Evolutionary conservation across 2,329 filamentous ascomycete species (phyloP).

Genomic region (Parafenestella ontariensis): DNA sequence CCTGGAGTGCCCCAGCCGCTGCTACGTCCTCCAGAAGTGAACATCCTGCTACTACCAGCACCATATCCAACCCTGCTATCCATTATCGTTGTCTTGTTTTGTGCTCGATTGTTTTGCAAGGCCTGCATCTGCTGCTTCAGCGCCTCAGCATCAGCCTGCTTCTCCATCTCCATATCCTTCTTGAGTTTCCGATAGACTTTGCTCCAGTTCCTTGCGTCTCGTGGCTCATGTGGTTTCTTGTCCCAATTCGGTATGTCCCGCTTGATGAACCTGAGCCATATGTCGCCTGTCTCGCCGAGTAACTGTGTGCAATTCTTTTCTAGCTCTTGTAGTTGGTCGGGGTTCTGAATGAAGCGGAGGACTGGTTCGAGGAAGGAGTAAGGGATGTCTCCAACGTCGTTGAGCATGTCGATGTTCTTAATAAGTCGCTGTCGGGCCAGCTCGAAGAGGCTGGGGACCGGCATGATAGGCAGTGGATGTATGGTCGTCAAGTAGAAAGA

Average conservation of each 20-base stretch:
- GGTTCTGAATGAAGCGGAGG: slow-evolving; percentile 73
- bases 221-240: slow-evolving; percentile 67
- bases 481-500: not conserved
- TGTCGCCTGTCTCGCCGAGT: slow-evolving; percentile 69
- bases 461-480: slow-evolving; percentile 28
- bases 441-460: slow-evolving; percentile 47
- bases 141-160: slow-evolving; percentile 38
- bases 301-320: slow-evolving; percentile 82
- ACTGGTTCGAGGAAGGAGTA: slow-evolving; percentile 72
- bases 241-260: slow-evolving; percentile 75
- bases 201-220: slow-evolving; percentile 74
- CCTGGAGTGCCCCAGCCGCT: slow-evolving; percentile 32
- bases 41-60: slow-evolving; percentile 22
- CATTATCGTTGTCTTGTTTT: slow-evolving; percentile 43
- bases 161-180: slow-evolving; percentile 49
- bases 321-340: slow-evolving; percentile 73
- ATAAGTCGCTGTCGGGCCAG: slow-evolving; percentile 52
- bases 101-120: slow-evolving; percentile 38
- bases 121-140: slow-evolving; percentile 42
- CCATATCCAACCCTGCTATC: slow-evolving; percentile 35
- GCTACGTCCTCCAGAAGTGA: slow-evolving; percentile 20
- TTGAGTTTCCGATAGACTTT: slow-evolving; percentile 69
- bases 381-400: slow-evolving; percentile 74
- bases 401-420: slow-evolving; percentile 58
- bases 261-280: slow-evolving; percentile 82